Evolutionary conservation across 1,139 yeast genomes (phyloP), one percentile per base, ranked within the genome.

Genomic region (Lodderomyces theae): DNA sequence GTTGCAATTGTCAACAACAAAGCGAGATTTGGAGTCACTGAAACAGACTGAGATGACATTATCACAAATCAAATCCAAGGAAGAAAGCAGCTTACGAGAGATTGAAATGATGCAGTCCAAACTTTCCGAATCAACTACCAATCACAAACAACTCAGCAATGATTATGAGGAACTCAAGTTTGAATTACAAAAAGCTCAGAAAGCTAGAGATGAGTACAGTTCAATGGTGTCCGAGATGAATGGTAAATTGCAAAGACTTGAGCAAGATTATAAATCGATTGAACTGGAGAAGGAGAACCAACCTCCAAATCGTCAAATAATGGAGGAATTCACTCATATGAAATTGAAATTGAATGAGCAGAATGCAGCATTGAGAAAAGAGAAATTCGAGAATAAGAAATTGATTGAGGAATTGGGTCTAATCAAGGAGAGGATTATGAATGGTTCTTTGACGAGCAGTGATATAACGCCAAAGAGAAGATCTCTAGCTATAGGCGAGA

Each of bases 331-430:
- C 52, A 72, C 77, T 8, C 64, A 61, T 34, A 62, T 80, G 52
- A 79, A 76, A 47, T 56, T 78, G 17, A 74, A 75, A 46, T 57
- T 80, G 31, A 76, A 77, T 46, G 83, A 79, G 44, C 72, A 67
- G 32, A 69, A 71, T 43, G 82, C 81, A 6, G 57, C 63, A 5
- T 54, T 79, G 37, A 67, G 80, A 34, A 73, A 68, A 37, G 82
- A 79, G 47, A 66, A 69, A 39, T 75, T 78, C 38, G 84, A 79
- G 46, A 79, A 77, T 46, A 63, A 60, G 54, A 74, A 76, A 48
- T 56, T 82, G 33, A 60, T 66, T n/a, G 81, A 82, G 39, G 87
- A 83, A 45, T 52, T 82, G 41, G 69, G 72, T 25, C 63, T 82
- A 50, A 59, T 84, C 10, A 84, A 80, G 49, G 73, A 56, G 28